Percentiles rank a stretch among this genome's conserved stretches.
phyloP scores from a whole-genome alignment of 164 flowering plant genomes.

The Paratinospora sagittata region DNA sequence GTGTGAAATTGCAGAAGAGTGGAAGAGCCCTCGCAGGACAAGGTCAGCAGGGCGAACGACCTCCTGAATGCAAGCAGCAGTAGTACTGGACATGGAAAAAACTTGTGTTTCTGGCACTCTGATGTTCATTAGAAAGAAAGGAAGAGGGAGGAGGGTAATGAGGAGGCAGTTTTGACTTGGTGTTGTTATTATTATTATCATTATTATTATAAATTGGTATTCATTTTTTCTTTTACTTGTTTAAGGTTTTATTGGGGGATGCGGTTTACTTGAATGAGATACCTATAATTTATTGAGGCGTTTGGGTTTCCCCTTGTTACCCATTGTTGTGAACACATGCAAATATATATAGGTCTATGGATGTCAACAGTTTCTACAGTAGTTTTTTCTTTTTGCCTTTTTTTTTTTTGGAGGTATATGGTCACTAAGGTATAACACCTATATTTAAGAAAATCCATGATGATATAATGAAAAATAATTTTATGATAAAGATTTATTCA shows the following conservation, averaged over 20 bases:
- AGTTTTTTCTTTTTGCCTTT: too few relatives aligned
- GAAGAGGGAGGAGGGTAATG: background rate
- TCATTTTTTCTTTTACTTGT: background rate
- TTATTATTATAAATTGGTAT: background rate
- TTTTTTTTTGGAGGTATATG: too few relatives aligned
- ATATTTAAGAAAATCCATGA: too few relatives aligned
- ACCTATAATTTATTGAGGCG: constrained; percentile 9
- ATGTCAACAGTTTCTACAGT: too few relatives aligned
- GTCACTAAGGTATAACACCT: too few relatives aligned
- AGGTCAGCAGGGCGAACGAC: constrained; percentile 36
- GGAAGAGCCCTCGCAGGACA: constrained; percentile 23
- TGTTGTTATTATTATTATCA: too few relatives aligned
- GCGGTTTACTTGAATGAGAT: background rate
- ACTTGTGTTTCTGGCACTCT: background rate
- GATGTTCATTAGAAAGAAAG: constrained; percentile 4
- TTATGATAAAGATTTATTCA: too few relatives aligned
- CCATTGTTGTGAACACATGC: background rate
- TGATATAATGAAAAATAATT: too few relatives aligned
- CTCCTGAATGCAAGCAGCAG: constrained; percentile 58
- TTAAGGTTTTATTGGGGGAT: constrained; percentile 5
- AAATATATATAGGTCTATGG: background rate
- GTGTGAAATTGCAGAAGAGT: constrained; percentile 29
- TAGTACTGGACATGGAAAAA: constrained; percentile 10
- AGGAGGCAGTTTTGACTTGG: constrained; percentile 12
- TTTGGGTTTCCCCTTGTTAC: constrained; percentile 11